Evolutionary conservation across 2,329 filamentous ascomycete species (phyloP), one percentile per base, ranked within the genome.

Genomic region (Phaeosphaeria sp.): DNA sequence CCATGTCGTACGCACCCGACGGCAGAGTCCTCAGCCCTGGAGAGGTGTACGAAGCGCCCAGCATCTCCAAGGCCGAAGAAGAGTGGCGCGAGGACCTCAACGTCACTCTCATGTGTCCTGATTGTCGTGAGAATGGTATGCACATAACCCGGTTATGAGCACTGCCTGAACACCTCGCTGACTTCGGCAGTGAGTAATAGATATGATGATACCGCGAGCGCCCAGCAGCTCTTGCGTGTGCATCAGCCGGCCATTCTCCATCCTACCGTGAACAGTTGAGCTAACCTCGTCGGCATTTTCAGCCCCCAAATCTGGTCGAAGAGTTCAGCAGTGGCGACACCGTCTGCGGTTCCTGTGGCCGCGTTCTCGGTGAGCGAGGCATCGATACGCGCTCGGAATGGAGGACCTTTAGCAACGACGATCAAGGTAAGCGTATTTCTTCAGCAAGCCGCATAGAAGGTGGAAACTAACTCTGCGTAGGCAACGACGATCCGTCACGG

Each of bases 331-430:
- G 89, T 36, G 92, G 92, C 64, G 95, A 99, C 77, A 91, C 96
- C 76, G 92, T 99, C 54, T 99, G 95, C 76, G 90, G 86, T 57
- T 92, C 90, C 60, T 99, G 95, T 72, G 95, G 95, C 39, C 84
- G 97, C 33, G 95, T 99, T 6, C 86, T 99, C 27, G 90, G 91
- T 59, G 91, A 94, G 72, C 90, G 92, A 65, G 93, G 95, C 75
- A 93, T 99, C 73, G 96, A 99, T 75, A 96, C 92, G 60, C 90
- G 96, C 62, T 97, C 93, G 48, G 95, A 99, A 81, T 99, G 95
- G 95, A 92, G 95, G 75, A 99, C 95, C 0, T 99, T 99, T 80
- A 93, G 93, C 74, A 98, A 98, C 76, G 95, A 99, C 73, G 96
- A 99, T 76, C 92, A 97, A 77, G 92, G 36, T n/a, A 39, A 39